Percentiles rank a stretch among this genome's conserved stretches.
Conservation (phyloP, 495 filamentous ascomycete genomes). For the Penicillium canescens region DNA sequence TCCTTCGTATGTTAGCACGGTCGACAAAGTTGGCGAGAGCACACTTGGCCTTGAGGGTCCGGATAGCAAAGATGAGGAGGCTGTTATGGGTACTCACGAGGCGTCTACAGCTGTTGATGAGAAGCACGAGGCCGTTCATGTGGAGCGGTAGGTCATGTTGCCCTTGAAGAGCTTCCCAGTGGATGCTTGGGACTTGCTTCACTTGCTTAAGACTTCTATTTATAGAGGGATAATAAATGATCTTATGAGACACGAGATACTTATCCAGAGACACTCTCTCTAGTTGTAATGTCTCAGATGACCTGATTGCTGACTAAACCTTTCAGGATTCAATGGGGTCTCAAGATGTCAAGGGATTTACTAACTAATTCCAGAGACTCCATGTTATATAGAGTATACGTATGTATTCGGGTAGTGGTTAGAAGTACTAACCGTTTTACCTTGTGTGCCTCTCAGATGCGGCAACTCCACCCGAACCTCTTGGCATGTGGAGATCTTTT, state of each 20-base stretch:
- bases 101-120: not conserved
- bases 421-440: too few species aligned
- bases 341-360: too few species aligned
- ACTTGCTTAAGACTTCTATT: not conserved
- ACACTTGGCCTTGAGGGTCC: conserved; percentile 47
- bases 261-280: not conserved
- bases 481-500: too few species aligned
- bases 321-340: too few species aligned
- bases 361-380: too few species aligned
- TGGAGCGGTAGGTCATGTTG: conserved; percentile 6
- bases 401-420: too few species aligned
- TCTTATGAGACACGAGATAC: not conserved
- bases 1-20: conserved; percentile 56
- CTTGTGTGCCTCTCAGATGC: too few species aligned
- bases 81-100: conserved; percentile 15
- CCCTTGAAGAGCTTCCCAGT: not conserved
- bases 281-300: too few species aligned
- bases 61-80: conserved; percentile 27
- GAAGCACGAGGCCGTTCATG: conserved; percentile 10
- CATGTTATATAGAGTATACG: too few species aligned
- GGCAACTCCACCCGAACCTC: too few species aligned
- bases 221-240: not conserved
- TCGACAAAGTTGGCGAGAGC: conserved; percentile 58
- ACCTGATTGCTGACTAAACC: too few species aligned
- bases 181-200: conserved; percentile 1